Base-by-base conservation (phyloP, 2,329 filamentous ascomycete genomes). In the Monosporascus sp. region DNA sequence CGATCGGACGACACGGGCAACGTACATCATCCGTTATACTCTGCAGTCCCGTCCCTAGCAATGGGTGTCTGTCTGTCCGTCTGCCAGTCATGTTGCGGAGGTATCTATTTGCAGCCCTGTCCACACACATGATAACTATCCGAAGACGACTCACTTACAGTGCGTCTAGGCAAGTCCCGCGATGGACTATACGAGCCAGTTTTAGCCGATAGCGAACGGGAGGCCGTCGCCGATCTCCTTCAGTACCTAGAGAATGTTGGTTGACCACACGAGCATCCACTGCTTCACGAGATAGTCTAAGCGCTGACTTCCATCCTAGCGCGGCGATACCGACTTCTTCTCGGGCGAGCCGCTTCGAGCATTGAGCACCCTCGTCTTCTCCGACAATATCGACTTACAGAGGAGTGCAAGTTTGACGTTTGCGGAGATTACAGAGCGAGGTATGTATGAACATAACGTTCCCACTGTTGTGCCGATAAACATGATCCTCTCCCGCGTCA, bases 241-340 rank as follows among this genome's bases (percentile, higher is more conserved):
- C 89, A 93, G 70, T 97, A 96, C 72, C 86, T 99, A 60, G 94
- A 99, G 75, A 97, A 97, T 70, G 94, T 97, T 77, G 60, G 83
- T 76, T 51, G 50, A 52, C 49, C 48, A 44, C 43, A 54, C 24
- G 15, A 27, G 8, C 37, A 22, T 35, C 27, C 49, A 22, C 6
- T 50, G 24, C 50, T 37, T 44, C 7, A 36, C 50, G 39, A 27
- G 27, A n/a, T 39, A 25, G 15, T 36, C 45, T 27, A 3, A 7
- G 25, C 53, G 41, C 68, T 77, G 67, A 74, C 63, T 51, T 46
- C 9, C 43, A 48, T 49, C 54, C 56, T 70, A 97, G 94, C 88
- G 94, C 69, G 88, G 87, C 68, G 94, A 99, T 72, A 97, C 92
- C 65, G 93, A 99, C 73, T 99, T 99, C 83, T 99, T 99, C 75